phyloP scores from a whole-genome alignment of 169 alveolate species.

The Babesia bovis region DNA sequence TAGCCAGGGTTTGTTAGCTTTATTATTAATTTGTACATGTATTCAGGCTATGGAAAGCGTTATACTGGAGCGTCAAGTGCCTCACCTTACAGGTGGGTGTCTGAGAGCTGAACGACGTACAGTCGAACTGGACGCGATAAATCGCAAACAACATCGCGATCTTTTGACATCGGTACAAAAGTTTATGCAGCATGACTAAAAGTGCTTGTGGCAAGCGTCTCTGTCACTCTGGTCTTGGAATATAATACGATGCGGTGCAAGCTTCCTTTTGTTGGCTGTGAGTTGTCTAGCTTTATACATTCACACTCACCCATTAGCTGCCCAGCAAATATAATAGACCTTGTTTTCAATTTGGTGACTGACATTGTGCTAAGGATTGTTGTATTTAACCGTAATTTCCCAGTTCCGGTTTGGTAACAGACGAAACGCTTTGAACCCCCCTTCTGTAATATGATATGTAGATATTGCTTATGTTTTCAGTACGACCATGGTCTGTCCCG shows the following conservation, averaged over 20 bases:
- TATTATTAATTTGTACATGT: too few species aligned
- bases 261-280: constrained; percentile 33
- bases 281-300: background rate
- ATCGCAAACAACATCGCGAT: constrained; percentile 12
- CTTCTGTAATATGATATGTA: constrained; percentile 7
- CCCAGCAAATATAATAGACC: constrained; percentile 56
- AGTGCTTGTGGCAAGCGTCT: constrained; percentile 43
- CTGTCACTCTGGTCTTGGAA: constrained; percentile 46
- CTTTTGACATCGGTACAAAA: background rate
- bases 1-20: constrained; percentile 38
- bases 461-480: background rate
- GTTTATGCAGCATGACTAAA: background rate
- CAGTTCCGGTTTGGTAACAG: constrained; percentile 77
- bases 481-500: background rate
- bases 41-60: constrained; percentile 56
- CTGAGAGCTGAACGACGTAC: constrained; percentile 15
- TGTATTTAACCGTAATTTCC: constrained; percentile 73
- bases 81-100: constrained; percentile 18
- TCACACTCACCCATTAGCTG: constrained; percentile 46
- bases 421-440: constrained; percentile 40
- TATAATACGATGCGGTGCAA: constrained; percentile 54
- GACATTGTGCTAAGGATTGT: constrained; percentile 65
- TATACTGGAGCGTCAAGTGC: constrained; percentile 44
- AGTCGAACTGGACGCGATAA: constrained; percentile 2
- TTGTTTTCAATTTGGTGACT: constrained; percentile 49